These are phyloP conservation scores for Thuidium tamariscinum DNA, from an alignment of 225 moss, liverwort and hornwort genomes.

Conservation along the genomic window DNA sequence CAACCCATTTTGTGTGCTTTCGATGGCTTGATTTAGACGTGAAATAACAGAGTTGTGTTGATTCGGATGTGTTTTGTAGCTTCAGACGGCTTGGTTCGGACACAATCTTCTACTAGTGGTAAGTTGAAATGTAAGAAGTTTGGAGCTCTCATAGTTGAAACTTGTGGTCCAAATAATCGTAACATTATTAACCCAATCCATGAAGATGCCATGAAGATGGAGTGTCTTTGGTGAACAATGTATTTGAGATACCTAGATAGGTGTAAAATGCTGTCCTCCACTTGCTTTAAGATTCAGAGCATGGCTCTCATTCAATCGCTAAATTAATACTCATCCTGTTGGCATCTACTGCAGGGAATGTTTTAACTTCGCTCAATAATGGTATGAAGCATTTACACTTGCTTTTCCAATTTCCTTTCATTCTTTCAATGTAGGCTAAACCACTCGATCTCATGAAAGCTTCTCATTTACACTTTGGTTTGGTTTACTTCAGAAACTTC, in stretches of 20 bases:
- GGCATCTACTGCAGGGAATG: not conserved
- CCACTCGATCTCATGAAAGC: not conserved
- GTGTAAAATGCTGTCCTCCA: too few species aligned
- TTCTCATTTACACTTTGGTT: not conserved
- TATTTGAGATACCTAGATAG: too few species aligned
- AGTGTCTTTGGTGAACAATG: not conserved
- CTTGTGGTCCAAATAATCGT: not conserved
- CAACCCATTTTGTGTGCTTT: not conserved
- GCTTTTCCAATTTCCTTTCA: not conserved
- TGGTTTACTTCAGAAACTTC: not conserved
- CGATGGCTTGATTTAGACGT: not conserved
- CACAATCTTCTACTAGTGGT: not conserved
- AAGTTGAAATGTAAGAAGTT: not conserved
- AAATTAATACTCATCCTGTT: not conserved
- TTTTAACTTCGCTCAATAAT: not conserved
- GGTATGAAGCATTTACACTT: not conserved
- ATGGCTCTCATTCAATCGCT: too few species aligned
- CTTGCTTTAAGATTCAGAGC: not conserved
- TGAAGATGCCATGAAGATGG: not conserved
- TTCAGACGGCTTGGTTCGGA: not conserved
- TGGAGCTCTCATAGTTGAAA: not conserved
- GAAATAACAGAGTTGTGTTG: not conserved
- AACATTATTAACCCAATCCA: not conserved
- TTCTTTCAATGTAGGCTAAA: not conserved
- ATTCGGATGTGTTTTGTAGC: not conserved